A percentile compares a stretch with the other conserved stretches of the same genome.
These are phyloP conservation scores for Beauveria scarabaeidicola DNA, from an alignment of 2,329 filamentous ascomycete genomes.

Conservation along the genomic window DNA sequence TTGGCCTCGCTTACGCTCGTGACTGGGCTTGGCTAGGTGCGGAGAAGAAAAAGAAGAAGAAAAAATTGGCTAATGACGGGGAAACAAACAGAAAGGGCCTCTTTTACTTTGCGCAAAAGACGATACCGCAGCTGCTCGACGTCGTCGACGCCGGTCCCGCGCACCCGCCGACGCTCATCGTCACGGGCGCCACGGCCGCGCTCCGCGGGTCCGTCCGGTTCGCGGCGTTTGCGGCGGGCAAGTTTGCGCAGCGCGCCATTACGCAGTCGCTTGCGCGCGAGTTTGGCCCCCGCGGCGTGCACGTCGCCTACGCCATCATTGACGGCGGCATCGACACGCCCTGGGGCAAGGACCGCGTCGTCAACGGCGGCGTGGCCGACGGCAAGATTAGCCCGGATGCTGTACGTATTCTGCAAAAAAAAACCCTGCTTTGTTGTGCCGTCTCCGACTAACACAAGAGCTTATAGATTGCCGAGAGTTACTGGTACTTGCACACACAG, in stretches of 20 bases:
- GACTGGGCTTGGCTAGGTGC: too few species aligned
- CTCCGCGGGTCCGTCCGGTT: conserved; percentile 63
- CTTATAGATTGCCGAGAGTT: conserved; percentile 72
- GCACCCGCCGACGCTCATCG: conserved; percentile 70
- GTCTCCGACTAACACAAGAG: neutral
- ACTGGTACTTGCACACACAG: conserved; percentile 79
- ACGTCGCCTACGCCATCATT: conserved; percentile 74
- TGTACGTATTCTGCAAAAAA: conserved; percentile 38
- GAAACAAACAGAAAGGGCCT: conserved; percentile 48
- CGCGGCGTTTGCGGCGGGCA: conserved; percentile 65
- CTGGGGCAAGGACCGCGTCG: conserved; percentile 45
- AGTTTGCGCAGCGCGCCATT: conserved; percentile 69
- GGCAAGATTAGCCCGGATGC: conserved; percentile 66
- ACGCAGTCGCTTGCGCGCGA: conserved; percentile 70
- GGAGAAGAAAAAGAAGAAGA: too few species aligned
- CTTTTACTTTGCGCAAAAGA: conserved; percentile 65
- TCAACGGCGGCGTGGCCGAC: conserved; percentile 39
- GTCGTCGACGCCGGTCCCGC: conserved; percentile 41
- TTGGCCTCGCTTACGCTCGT: neutral
- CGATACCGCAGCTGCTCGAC: conserved; percentile 62
- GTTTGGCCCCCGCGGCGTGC: conserved; percentile 76
- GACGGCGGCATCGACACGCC: conserved; percentile 83
- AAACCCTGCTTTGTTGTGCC: neutral
- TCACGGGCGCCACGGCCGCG: conserved; percentile 80
- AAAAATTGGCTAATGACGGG: neutral